These are phyloP conservation scores for Candida chauliodis DNA, from an alignment of 805 yeast species.

Conservation along the genomic window DNA sequence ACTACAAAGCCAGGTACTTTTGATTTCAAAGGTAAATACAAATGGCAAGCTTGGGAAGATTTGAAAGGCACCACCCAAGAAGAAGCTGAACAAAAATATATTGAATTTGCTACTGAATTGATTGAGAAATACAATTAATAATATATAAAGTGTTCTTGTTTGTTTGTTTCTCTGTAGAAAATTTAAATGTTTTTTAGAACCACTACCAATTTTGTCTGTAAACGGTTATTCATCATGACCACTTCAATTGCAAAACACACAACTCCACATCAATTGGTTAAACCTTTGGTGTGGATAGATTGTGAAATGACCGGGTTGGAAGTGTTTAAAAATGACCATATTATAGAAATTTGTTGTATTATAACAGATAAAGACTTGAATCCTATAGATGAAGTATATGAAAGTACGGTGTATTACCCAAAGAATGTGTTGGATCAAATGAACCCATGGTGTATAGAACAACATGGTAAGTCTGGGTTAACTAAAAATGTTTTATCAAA, in stretches of 20 bases:
- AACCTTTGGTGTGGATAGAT: constrained; percentile 85
- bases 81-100: constrained; percentile 85
- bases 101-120: constrained; percentile 63
- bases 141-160: not conserved
- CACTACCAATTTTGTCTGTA: too few species aligned
- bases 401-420: constrained; percentile 73
- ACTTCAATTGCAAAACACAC: too few species aligned
- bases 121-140: constrained; percentile 35
- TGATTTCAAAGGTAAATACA: constrained; percentile 92
- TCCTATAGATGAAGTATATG: constrained; percentile 74
- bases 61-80: constrained; percentile 81
- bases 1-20: constrained; percentile 88
- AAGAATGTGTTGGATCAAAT: constrained; percentile 59
- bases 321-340: constrained; percentile 63
- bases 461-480: constrained; percentile 76
- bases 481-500: constrained; percentile 64
- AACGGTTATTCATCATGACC: too few species aligned
- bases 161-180: too few species aligned
- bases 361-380: constrained; percentile 82
- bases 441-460: constrained; percentile 85
- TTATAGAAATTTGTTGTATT: constrained; percentile 88
- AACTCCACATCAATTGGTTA: too few species aligned
- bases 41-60: constrained; percentile 96
- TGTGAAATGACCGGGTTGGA: constrained; percentile 98
- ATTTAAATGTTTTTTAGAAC: too few species aligned